Percentiles rank a stretch among this genome's conserved stretches.
phyloP scores from a whole-genome alignment of 192 early-diverging fungal species.

The Dissophora globulifera region DNA sequence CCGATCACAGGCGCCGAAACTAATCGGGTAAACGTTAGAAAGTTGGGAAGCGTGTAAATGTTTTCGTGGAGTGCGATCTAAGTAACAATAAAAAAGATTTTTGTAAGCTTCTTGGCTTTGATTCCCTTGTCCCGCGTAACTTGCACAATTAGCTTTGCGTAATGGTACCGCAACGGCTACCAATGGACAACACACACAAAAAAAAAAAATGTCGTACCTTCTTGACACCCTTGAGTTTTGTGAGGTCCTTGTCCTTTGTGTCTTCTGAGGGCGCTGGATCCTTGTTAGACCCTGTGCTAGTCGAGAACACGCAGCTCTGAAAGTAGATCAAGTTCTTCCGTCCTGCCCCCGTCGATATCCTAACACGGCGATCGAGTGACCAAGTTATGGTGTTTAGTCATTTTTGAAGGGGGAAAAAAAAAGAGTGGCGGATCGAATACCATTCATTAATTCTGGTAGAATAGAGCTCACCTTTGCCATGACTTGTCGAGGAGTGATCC shows the following conservation, averaged over 20 bases:
- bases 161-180: no score
- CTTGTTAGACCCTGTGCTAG: slow-evolving; percentile 2
- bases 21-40: slow-evolving; percentile 84
- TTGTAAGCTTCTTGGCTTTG: no score
- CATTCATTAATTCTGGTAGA: no score
- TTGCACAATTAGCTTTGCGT: no score
- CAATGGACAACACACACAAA: no score
- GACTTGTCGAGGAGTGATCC: slow-evolving; percentile 2
- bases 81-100: no score
- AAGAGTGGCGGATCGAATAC: no score
- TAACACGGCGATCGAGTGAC: no score
- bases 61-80: slow-evolving; percentile 67
- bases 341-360: slow-evolving; percentile 9
- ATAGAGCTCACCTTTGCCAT: slow-evolving; percentile 39
- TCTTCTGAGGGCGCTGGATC: neutral
- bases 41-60: slow-evolving; percentile 93
- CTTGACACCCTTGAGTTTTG: slow-evolving; percentile 21
- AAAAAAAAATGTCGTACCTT: slow-evolving; percentile 21
- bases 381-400: no score
- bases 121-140: no score
- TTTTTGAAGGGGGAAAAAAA: no score
- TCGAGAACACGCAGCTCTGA: slow-evolving; percentile 23
- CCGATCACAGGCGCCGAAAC: slow-evolving; percentile 88
- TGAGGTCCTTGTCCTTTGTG: neutral
- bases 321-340: slow-evolving; percentile 13